Evolutionary conservation across 352 stramenopile genomes (phyloP).

Genomic region (Phytophthora palmivora): DNA sequence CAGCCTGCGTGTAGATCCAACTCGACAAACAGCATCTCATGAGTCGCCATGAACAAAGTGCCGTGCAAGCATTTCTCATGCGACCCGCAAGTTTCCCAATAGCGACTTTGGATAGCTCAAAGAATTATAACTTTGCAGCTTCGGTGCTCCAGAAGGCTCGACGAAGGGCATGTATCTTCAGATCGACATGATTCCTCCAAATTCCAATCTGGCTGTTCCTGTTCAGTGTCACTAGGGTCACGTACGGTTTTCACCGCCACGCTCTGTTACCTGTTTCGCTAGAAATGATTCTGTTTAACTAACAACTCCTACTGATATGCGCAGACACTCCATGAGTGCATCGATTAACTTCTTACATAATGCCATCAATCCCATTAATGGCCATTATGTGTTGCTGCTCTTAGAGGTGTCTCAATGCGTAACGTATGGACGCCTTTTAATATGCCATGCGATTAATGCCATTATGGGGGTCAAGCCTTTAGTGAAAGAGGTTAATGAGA

Average conservation of each 20-base stretch:
- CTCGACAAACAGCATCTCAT: no score
- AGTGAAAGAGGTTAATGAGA: no score
- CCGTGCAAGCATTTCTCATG: slow-evolving; percentile 1
- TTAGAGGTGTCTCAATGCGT: not conserved
- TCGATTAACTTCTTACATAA: no score
- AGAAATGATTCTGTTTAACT: no score
- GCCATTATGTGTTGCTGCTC: slow-evolving; percentile 2
- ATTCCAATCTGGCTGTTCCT: no score
- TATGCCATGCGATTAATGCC: slow-evolving; percentile 2
- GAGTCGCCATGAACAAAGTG: slow-evolving; percentile 5
- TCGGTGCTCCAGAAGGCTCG: slow-evolving; percentile 6
- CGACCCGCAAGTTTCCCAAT: no score
- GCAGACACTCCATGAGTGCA: no score
- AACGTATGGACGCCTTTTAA: not conserved
- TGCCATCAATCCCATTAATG: slow-evolving; percentile 13
- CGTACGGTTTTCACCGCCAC: not conserved
- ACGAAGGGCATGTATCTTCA: slow-evolving; percentile 6
- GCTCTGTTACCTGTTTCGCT: not conserved
- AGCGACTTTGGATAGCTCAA: not conserved
- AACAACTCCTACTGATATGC: no score
- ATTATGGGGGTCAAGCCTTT: no score
- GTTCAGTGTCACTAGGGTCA: no score
- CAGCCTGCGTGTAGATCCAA: slow-evolving; percentile 9
- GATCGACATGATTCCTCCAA: no score
- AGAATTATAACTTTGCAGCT: slow-evolving; percentile 2